phyloP scores from a whole-genome alignment of 139 green algal species.

The Tetraselmis striata region DNA sequence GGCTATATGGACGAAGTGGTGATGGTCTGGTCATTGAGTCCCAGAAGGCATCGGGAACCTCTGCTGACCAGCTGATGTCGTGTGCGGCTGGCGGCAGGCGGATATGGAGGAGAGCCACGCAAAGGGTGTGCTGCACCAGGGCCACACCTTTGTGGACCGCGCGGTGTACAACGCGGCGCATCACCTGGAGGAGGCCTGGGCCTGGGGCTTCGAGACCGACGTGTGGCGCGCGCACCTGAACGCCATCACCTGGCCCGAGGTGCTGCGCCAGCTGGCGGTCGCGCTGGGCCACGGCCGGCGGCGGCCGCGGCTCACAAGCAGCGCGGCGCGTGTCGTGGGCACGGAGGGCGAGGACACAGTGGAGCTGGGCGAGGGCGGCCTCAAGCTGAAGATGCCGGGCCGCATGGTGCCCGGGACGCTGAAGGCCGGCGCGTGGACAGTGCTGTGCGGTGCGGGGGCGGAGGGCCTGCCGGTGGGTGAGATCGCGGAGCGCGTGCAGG shows the following conservation, averaged over 20 bases:
- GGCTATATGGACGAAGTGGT: too few species aligned
- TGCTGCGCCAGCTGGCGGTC: slow-evolving; percentile 67
- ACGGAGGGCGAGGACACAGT: slow-evolving; percentile 65
- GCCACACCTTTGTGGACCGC: slow-evolving; percentile 44
- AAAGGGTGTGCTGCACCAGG: slow-evolving; percentile 23
- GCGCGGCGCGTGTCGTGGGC: slow-evolving; percentile 20
- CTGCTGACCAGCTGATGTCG: too few species aligned
- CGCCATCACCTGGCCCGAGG: slow-evolving; percentile 81
- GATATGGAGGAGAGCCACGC: slow-evolving; percentile 75
- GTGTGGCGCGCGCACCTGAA: slow-evolving; percentile 85
- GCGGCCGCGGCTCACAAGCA: background rate
- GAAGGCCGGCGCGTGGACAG: slow-evolving; percentile 80
- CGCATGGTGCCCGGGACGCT: slow-evolving; percentile 58
- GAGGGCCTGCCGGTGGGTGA: slow-evolving; percentile 62
- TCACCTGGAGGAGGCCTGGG: slow-evolving; percentile 76
- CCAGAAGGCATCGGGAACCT: too few species aligned
- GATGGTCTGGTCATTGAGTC: too few species aligned
- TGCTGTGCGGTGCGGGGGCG: slow-evolving; percentile 60
- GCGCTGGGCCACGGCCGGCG: slow-evolving; percentile 33
- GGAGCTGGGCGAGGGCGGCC: slow-evolving; percentile 28
- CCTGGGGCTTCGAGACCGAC: slow-evolving; percentile 89
- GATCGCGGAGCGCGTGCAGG: slow-evolving; percentile 68
- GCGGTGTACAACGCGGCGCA: slow-evolving; percentile 34
- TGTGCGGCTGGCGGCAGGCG: slow-evolving; percentile 40
- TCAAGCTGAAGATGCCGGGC: slow-evolving; percentile 62